phyloP scores from a whole-genome alignment of 2,329 filamentous ascomycete species.

The Fusarium sp. region DNA sequence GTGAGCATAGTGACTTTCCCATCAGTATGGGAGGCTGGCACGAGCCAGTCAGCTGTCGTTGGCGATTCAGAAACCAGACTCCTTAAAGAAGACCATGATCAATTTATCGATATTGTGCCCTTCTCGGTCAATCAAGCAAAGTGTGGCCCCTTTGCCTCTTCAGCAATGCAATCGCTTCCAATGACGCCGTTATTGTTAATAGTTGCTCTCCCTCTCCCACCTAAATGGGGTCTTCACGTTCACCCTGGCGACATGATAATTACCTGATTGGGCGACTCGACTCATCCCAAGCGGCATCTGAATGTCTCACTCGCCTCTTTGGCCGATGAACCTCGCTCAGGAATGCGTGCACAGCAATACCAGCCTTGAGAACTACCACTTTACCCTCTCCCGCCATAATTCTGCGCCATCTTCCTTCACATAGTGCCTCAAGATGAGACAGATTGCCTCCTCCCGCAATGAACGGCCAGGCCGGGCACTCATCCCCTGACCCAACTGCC shows the following conservation, averaged over 20 bases:
- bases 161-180: constrained; percentile 18
- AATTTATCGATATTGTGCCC: not conserved
- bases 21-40: not conserved
- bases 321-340: constrained; percentile 31
- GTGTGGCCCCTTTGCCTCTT: not conserved
- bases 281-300: constrained; percentile 20
- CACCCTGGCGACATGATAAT: constrained; percentile 10
- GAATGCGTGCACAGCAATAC: constrained; percentile 41
- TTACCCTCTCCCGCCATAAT: constrained; percentile 28
- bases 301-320: constrained; percentile 38
- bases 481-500: constrained; percentile 17
- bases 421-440: constrained; percentile 40
- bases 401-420: constrained; percentile 6
- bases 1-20: constrained; percentile 13
- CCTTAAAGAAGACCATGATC: not conserved
- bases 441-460: constrained; percentile 47
- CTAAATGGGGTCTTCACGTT: constrained; percentile 1
- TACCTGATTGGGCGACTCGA: not conserved
- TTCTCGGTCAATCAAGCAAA: not conserved
- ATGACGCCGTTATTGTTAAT: constrained; percentile 16
- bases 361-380: constrained; percentile 25
- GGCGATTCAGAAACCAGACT: not conserved
- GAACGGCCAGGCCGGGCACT: constrained; percentile 20
- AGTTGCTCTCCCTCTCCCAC: constrained; percentile 14
- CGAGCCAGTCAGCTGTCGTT: not conserved